Conservation (phyloP, 345 rosid species). For the Abelmoschus esculentus region DNA sequence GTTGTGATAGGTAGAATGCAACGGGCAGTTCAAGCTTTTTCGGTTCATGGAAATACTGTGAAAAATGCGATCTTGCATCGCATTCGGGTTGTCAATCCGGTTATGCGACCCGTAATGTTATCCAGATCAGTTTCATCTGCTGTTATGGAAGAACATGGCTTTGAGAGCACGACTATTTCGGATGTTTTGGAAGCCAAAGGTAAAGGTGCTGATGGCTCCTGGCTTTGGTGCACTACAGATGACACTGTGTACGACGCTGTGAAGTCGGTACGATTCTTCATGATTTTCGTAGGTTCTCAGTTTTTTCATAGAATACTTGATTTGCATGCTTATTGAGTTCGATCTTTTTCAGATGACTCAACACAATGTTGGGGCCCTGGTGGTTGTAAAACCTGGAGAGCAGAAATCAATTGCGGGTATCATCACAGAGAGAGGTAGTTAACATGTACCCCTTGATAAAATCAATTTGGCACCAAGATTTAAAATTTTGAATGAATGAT, state of each 20-base stretch:
- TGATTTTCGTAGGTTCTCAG: not conserved
- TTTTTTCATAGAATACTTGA: not conserved
- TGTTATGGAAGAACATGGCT: conserved; percentile 83
- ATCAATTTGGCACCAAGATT: not conserved
- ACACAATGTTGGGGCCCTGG: conserved; percentile 95
- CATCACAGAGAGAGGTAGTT: conserved; percentile 93
- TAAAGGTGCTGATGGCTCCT: conserved; percentile 89
- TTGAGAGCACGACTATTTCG: conserved; percentile 79
- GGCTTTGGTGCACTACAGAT: conserved; percentile 98
- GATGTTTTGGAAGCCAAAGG: conserved; percentile 78
- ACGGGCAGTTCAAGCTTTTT: conserved; percentile 36
- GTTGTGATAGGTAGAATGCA: conserved; percentile 45
- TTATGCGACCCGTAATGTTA: conserved; percentile 33
- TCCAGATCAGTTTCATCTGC: conserved; percentile 54
- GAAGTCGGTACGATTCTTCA: conserved; percentile 55
- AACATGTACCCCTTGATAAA: not conserved
- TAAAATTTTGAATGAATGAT: not conserved
- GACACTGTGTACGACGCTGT: conserved; percentile 92
- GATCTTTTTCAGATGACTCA: conserved; percentile 71
- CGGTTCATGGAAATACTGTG: conserved; percentile 41
- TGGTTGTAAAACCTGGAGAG: conserved; percentile 90
- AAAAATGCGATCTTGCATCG: conserved; percentile 50
- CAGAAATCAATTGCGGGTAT: conserved; percentile 86
- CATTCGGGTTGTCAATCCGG: conserved; percentile 52
- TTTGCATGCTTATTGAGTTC: not conserved